These are phyloP conservation scores for Erigeron canadensis DNA, from an alignment of 129 eudicot species.

Conservation along the genomic window DNA sequence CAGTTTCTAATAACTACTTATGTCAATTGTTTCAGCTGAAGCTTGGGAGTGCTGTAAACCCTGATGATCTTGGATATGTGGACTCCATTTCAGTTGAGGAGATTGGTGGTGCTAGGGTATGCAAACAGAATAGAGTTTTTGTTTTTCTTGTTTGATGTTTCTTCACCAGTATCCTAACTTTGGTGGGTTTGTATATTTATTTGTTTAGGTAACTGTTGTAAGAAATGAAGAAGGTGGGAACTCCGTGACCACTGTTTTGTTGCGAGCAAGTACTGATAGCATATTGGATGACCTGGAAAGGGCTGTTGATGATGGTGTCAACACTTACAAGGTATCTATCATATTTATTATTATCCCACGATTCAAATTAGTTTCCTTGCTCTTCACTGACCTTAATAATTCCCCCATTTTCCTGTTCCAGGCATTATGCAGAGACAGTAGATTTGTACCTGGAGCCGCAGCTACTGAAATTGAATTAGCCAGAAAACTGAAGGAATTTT, in stretches of 20 bases:
- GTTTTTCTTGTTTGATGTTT: constrained; percentile 2
- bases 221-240: constrained; percentile 97
- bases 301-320: constrained; percentile 96
- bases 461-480: constrained; percentile 97
- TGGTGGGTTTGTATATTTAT: background rate
- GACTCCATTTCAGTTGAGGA: constrained; percentile 91
- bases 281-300: constrained; percentile 97
- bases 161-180: background rate
- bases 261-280: constrained; percentile 95
- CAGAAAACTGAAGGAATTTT: constrained; percentile 76
- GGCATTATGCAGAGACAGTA: constrained; percentile 98
- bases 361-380: background rate
- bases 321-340: constrained; percentile 72
- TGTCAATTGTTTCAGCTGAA: constrained; percentile 55
- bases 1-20: background rate
- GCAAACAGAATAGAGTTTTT: background rate
- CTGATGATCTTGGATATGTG: constrained; percentile 92
- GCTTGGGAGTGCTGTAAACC: constrained; percentile 66
- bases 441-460: constrained; percentile 94
- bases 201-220: constrained; percentile 76
- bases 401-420: constrained; percentile 11
- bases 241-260: constrained; percentile 79
- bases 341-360: background rate
- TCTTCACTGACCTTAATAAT: background rate
- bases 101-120: constrained; percentile 92